These are phyloP conservation scores for Solanum lignicaule DNA, from an alignment of 257 asterid species.

Conservation along the genomic window DNA sequence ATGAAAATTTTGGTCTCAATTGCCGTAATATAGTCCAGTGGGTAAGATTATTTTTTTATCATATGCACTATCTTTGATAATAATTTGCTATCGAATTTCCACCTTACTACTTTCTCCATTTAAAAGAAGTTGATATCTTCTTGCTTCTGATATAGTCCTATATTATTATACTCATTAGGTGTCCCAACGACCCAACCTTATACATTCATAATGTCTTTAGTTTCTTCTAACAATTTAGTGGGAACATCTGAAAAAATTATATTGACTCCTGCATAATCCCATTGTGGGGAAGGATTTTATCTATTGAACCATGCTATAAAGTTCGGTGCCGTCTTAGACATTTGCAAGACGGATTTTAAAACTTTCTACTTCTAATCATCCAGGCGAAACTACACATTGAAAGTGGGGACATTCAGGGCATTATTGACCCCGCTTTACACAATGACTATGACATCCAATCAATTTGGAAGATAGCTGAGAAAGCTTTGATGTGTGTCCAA, in stretches of 20 bases:
- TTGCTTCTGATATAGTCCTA: background rate
- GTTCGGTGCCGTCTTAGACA: background rate
- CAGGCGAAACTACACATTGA: slow-evolving; percentile 92
- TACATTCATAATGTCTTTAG: background rate
- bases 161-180: background rate
- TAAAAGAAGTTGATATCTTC: background rate
- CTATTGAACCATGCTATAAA: background rate
- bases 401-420: slow-evolving; percentile 93
- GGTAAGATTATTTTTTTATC: slow-evolving; percentile 34
- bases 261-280: background rate
- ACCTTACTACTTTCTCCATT: background rate
- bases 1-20: slow-evolving; percentile 70
- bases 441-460: slow-evolving; percentile 78
- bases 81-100: background rate
- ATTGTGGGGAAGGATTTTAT: background rate
- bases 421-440: slow-evolving; percentile 66
- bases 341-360: background rate
- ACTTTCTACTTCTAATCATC: background rate
- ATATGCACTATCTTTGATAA: background rate
- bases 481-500: slow-evolving; percentile 85
- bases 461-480: slow-evolving; percentile 99
- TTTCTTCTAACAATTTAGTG: background rate
- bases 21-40: slow-evolving; percentile 94
- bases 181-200: background rate
- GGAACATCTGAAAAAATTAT: background rate